A percentile compares a stretch with the other conserved stretches of the same genome.
phyloP scores from a whole-genome alignment of 768 basidiomycete species.

The Tremella fuciformis region DNA sequence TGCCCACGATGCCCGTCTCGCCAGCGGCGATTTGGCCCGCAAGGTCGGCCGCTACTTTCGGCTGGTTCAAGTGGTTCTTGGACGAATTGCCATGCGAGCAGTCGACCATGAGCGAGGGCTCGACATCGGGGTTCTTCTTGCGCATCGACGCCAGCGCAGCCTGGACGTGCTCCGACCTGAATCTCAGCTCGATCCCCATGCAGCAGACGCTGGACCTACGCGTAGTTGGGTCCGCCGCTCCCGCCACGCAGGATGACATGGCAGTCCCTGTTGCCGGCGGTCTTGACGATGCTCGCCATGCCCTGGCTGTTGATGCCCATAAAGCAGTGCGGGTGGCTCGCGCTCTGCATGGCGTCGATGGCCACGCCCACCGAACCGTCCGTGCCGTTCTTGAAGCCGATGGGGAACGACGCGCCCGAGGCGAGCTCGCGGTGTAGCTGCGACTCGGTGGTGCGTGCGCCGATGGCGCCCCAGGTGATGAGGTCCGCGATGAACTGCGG shows the following conservation, averaged over 20 bases:
- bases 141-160: constrained; percentile 39
- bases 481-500: constrained; percentile 95
- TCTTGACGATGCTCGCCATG: constrained; percentile 92
- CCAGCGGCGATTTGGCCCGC: constrained; percentile 57
- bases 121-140: constrained; percentile 52
- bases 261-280: constrained; percentile 74
- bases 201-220: constrained; percentile 34
- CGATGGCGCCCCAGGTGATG: constrained; percentile 94
- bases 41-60: constrained; percentile 84
- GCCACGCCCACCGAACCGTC: constrained; percentile 85
- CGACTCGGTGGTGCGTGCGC: constrained; percentile 94
- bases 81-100: constrained; percentile 95
- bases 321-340: constrained; percentile 90
- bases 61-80: constrained; percentile 85
- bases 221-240: constrained; percentile 84
- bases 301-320: constrained; percentile 65
- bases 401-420: constrained; percentile 93
- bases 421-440: constrained; percentile 96
- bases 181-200: background rate
- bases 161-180: constrained; percentile 44
- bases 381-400: constrained; percentile 96
- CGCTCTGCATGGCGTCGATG: constrained; percentile 92
- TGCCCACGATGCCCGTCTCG: constrained; percentile 33
- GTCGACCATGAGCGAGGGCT: constrained; percentile 67
- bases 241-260: constrained; percentile 96